Percentiles rank a stretch among this genome's conserved stretches.
Evolutionary conservation across 371 early-diverging fungal genomes (phyloP).

Genomic region (Mortierella sp.): DNA sequence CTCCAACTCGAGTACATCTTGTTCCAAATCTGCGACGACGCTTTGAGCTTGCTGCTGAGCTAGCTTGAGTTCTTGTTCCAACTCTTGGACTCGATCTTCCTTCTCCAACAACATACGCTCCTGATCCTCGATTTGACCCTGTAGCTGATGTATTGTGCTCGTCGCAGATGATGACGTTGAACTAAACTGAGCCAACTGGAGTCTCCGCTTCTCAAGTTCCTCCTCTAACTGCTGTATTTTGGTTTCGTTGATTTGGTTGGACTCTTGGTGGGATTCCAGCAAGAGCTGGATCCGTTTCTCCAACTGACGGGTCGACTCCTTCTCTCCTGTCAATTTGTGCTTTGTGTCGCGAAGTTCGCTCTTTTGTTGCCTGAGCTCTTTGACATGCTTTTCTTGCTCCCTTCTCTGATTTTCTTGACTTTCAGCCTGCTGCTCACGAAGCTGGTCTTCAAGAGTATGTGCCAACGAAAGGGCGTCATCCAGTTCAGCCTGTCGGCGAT

Average conservation of each 20-base stretch:
- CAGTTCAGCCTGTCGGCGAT: slow-evolving; percentile 21
- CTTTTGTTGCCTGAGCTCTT: slow-evolving; percentile 18
- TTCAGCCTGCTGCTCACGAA: slow-evolving; percentile 15
- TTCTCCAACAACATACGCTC: slow-evolving; percentile 28
- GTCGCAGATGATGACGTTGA: slow-evolving; percentile 19
- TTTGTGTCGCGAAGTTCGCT: slow-evolving; percentile 19
- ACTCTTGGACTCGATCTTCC: slow-evolving; percentile 26
- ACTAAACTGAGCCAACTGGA: slow-evolving; percentile 19
- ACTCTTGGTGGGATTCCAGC: slow-evolving; percentile 29
- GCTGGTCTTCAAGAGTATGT: slow-evolving; percentile 20
- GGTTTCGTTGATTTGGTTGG: slow-evolving; percentile 23
- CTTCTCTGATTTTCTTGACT: slow-evolving; percentile 6
- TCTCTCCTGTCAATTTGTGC: slow-evolving; percentile 15
- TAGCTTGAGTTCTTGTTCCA: slow-evolving; percentile 37
- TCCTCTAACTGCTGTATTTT: slow-evolving; percentile 36
- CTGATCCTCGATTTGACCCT: slow-evolving; percentile 33
- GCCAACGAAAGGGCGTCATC: slow-evolving; percentile 22
- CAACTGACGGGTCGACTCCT: slow-evolving; percentile 19
- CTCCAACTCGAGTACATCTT: slow-evolving; percentile 27
- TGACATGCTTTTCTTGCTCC: slow-evolving; percentile 20
- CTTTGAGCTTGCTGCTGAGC: slow-evolving; percentile 31
- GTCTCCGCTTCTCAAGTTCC: slow-evolving; percentile 19
- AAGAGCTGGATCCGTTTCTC: slow-evolving; percentile 34
- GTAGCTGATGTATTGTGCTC: slow-evolving; percentile 19
- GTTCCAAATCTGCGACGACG: slow-evolving; percentile 34